Base-by-base conservation (phyloP, 176 grass and related monocot species). In the Bolboschoenus planiculmis region DNA sequence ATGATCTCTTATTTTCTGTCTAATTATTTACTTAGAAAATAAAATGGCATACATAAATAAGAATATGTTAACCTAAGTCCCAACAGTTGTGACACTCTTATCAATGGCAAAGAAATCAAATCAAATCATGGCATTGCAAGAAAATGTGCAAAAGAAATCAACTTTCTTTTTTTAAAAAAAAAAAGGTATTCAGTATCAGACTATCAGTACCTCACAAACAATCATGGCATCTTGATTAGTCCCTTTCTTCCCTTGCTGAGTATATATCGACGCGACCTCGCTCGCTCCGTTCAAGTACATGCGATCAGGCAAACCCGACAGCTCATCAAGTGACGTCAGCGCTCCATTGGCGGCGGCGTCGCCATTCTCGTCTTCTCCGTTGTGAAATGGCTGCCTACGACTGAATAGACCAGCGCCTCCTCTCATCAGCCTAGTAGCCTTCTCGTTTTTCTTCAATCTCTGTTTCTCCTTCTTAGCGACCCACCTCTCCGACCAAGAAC, bases 201-300 rank as follows among this genome's bases (percentile, higher is more conserved):
- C 18, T 43, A 40, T 68, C 54, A 80, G 13, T 83, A 83, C 96
- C 93, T 99, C 91, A 88, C 87, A 95, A 18, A 99, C 96, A 66
- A 99, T 44, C 96, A 95, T 99, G 82, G 96, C 96, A 66, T 99
- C 96, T 85, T 99, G 96, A 83, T 99, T 99, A 68, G 96, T 95
- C 42, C 96, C 96, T 84, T 99, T 99, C 84, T 86, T 86, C 29
- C 96, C 96, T 88, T 99, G 96, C 89, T 99, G 96, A 72, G 91
- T 95, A 85, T 99, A 89, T 11, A 99, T 91, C 86, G 90, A 93
- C 80, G 87, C 93, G 27, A 35, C 84, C 23, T 81, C 80, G 79
- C 86, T 95, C 26, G 90, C 56, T 20, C 91, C 92, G 75, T 93
- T 99, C 1, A 67, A 83, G 85, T 75, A 91, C 89, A 93, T 86